Conservation (phyloP, 225 moss, liverwort and hornwort genomes). For the Climacium dendroides region DNA sequence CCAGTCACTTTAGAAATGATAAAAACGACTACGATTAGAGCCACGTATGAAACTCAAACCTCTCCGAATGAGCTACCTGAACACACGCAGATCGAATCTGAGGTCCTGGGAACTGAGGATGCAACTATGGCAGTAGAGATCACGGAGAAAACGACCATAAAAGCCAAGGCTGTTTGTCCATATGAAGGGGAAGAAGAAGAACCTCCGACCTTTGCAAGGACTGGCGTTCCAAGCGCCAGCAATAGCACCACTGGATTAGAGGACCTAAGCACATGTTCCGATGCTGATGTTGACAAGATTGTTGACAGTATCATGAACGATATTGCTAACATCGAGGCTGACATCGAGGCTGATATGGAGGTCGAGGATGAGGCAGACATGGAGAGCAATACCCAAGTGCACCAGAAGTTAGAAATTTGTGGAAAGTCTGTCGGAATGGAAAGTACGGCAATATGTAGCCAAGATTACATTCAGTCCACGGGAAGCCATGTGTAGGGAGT, state of each 20-base stretch:
- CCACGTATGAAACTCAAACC: background rate
- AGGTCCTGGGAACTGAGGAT: background rate
- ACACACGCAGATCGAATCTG: background rate
- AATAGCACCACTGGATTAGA: background rate
- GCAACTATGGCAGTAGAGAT: background rate
- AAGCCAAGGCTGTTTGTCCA: background rate
- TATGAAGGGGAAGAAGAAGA: background rate
- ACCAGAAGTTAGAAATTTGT: background rate
- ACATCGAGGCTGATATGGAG: background rate
- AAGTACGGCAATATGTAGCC: background rate
- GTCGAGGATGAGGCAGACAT: background rate
- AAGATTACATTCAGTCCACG: background rate
- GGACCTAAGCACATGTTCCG: background rate
- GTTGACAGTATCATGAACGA: conserved; percentile 12
- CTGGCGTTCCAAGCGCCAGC: background rate
- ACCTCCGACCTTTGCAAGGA: background rate
- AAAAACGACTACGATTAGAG: background rate
- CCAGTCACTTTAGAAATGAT: background rate
- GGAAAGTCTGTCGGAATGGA: background rate
- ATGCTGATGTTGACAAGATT: background rate
- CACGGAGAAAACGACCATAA: background rate
- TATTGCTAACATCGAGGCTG: background rate
- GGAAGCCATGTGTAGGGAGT: background rate
- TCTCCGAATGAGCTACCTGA: background rate
- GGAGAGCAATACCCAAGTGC: background rate